Base-by-base conservation (phyloP, 495 filamentous ascomycete species). In the Melanomma pulvis-pyrius region DNA sequence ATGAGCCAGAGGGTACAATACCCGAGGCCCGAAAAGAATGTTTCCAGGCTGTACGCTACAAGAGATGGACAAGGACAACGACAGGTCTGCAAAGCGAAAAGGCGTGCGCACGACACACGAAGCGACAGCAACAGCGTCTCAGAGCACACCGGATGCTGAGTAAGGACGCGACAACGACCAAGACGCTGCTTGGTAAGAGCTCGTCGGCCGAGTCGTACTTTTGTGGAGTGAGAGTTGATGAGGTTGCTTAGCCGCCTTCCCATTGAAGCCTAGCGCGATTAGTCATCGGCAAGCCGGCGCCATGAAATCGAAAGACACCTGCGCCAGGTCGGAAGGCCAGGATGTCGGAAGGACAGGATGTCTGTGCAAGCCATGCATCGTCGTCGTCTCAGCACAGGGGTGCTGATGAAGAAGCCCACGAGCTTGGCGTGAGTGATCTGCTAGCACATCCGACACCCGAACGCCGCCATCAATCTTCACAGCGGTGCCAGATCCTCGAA, bases 161-260 rank as follows among this genome's bases (percentile, higher is more conserved):
- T 44, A 44, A 44, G 39, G 39, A n/a, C 5, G 39, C 39, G 39
- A n/a, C 39, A 44, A 51, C 8, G 48, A 29, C 19, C 4, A 51
- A 51, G 19, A 51, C 9, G n/a, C 22, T 51, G 48, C 48, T 51
- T 51, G 48, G 48, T 51, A 24, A 51, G 48, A 29, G 48, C 7
- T 3, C 6, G n/a, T 22, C 11, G 17, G 44, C 6, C 44, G 48
- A 51, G 22, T 29, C 17, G 17, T 32, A 8, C 17, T 2, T 2
- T 54, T 54, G 25, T 54, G 51, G 56, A 11, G 36, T 48, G 29
- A 59, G 30, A 30, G 36, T 44, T 59, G 56, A 17, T 59, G 56
- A 46, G 46, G 56, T 22, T 44, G 56, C 32, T 46, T 44, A 28
- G 1, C 29, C 29, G 47, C 36, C 56, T 54, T 3, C 51, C 21